Evolutionary conservation across 2,329 filamentous ascomycete species (phyloP).

Genomic region (Cladophialophora yegresii): DNA sequence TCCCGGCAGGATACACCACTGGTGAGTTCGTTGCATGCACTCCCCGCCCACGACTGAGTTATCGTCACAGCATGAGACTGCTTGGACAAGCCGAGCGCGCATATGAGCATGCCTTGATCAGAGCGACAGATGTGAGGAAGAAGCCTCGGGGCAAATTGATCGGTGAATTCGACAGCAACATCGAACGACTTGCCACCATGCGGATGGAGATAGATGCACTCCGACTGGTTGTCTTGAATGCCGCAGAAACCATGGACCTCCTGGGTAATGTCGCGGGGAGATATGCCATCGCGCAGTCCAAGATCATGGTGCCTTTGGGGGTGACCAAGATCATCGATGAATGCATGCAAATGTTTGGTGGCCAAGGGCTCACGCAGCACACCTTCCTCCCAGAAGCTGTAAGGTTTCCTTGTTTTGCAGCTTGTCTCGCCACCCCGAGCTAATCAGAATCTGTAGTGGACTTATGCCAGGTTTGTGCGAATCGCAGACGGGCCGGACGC

Average conservation of each 20-base stretch:
- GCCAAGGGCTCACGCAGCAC: slow-evolving; percentile 79
- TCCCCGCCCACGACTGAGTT: too few species aligned
- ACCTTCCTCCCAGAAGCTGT: slow-evolving; percentile 69
- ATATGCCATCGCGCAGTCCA: slow-evolving; percentile 63
- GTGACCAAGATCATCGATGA: slow-evolving; percentile 32
- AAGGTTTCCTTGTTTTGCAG: too few species aligned
- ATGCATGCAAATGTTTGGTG: slow-evolving; percentile 56
- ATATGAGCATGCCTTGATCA: slow-evolving; percentile 82
- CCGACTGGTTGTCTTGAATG: slow-evolving; percentile 80
- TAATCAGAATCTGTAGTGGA: slow-evolving; percentile 51
- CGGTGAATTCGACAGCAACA: slow-evolving; percentile 78
- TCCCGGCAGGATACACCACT: slow-evolving; percentile 85
- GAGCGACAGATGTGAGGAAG: slow-evolving; percentile 80
- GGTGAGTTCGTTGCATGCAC: neutral
- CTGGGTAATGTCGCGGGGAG: slow-evolving; percentile 79
- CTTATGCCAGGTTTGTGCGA: slow-evolving; percentile 70
- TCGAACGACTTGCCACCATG: slow-evolving; percentile 81
- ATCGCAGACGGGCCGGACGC: slow-evolving; percentile 86
- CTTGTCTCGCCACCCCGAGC: too few species aligned
- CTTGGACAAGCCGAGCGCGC: slow-evolving; percentile 81
- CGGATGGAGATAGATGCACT: slow-evolving; percentile 83
- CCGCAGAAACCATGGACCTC: slow-evolving; percentile 83
- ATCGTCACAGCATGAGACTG: slow-evolving; percentile 63
- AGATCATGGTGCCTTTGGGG: slow-evolving; percentile 20
- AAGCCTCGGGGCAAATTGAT: slow-evolving; percentile 81